Base-by-base conservation (phyloP, 169 alveolate species). In the Babesia ovata region DNA sequence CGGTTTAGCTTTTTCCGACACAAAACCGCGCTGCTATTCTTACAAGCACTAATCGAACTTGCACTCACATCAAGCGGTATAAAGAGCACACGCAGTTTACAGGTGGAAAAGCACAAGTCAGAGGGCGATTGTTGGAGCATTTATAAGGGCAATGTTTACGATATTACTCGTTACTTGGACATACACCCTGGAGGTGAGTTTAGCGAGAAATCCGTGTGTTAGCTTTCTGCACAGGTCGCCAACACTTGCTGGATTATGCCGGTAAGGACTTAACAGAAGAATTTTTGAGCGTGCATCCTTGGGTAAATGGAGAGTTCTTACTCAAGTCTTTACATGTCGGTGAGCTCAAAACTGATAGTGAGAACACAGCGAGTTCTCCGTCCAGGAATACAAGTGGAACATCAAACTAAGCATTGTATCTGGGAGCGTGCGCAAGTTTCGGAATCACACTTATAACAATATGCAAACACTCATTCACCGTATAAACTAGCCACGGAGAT, bases 141-240 rank as follows among this genome's bases (percentile, higher is more conserved):
- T 33, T 65, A 79, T 60, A 84, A 89, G 46, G 92, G 92, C 46
- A 74, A 75, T 36, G 93, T 91, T 19, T 91, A 91, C 73, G 92
- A 91, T 57, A n/a, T 91, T 36, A 91, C 95, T 12, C 66, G 86
- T 21, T 91, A 86, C 63, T 46, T 86, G 44, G 48, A 79, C 57
- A 39, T 26, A 42, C 95, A 91, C 50, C 95, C 95, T 11, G 95
- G 95, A 48, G 95, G 95, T 86, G 33, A 33, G 70, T 57, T 63
- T n/a, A 13, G n/a, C 39, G n/a, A 26, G 28, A 4, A 2, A 14
- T n/a, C 8, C 16, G 24, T 52, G 13, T 16, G n/a, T 13, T 22
- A 14, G 0, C 19, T 11, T 76, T 16, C 50, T 16, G 50, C 50
- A 1, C 33, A 86, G 92, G 92, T n/a, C 50, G 83, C 39, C 77